Percentiles rank a stretch among this genome's conserved stretches.
Evolutionary conservation across 1,139 yeast species (phyloP).

Genomic region (Pichia sp.): DNA sequence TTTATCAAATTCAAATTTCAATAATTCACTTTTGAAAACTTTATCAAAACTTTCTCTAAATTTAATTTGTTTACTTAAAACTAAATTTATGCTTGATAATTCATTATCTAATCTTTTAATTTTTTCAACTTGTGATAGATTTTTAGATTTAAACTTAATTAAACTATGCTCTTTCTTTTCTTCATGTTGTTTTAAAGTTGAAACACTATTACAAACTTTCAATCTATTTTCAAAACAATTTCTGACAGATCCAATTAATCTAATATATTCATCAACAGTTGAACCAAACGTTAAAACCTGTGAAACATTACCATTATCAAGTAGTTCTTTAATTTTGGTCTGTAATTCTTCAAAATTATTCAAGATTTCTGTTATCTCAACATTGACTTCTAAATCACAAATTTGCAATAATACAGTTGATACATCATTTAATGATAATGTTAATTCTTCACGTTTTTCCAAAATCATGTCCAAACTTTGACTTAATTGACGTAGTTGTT

Average conservation of each 20-base stretch:
- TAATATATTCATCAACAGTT: constrained; percentile 79
- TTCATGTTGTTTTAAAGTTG: constrained; percentile 40
- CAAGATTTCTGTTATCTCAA: constrained; percentile 54
- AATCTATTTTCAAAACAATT: constrained; percentile 71
- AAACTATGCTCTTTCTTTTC: constrained; percentile 41
- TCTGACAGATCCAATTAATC: constrained; percentile 71
- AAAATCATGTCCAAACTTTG: constrained; percentile 71
- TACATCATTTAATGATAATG: constrained; percentile 60
- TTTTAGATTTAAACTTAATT: constrained; percentile 26
- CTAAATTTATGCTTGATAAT: constrained; percentile 47
- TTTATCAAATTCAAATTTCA: constrained; percentile 65
- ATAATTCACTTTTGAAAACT: constrained; percentile 63
- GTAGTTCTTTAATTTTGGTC: constrained; percentile 59
- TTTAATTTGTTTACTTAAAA: constrained; percentile 35
- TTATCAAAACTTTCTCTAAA: constrained; percentile 29
- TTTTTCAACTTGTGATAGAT: constrained; percentile 29
- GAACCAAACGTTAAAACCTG: constrained; percentile 83
- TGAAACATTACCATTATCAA: constrained; percentile 76
- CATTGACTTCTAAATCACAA: constrained; percentile 70
- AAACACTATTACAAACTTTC: constrained; percentile 57
- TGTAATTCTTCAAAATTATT: constrained; percentile 69
- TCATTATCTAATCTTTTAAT: constrained; percentile 53
- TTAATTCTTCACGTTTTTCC: constrained; percentile 68
- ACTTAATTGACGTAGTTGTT: constrained; percentile 62
- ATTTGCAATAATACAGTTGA: constrained; percentile 48